These are phyloP conservation scores for Cyclotella distinguenda DNA, from an alignment of 108 stramenopile genomes.

Conservation along the genomic window DNA sequence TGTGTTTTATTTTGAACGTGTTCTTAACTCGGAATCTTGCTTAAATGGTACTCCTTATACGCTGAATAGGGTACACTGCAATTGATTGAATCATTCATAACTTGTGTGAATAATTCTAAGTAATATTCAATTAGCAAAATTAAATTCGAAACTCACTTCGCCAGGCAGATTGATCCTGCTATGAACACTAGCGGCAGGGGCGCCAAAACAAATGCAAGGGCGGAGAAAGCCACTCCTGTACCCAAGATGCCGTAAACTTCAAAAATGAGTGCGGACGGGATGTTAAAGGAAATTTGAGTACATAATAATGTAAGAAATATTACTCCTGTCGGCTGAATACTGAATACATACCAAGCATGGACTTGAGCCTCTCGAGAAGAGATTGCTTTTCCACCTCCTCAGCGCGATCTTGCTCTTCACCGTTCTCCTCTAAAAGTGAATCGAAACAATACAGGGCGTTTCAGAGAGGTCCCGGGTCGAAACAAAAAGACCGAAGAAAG, in stretches of 20 bases:
- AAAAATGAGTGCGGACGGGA: background rate
- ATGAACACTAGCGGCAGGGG: slow-evolving; percentile 5
- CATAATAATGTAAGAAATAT: background rate
- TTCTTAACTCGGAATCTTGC: slow-evolving; percentile 6
- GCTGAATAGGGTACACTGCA: slow-evolving; percentile 9
- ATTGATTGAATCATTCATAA: background rate
- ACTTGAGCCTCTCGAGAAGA: background rate
- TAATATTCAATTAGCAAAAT: too few relatives aligned
- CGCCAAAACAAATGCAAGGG: slow-evolving; percentile 18
- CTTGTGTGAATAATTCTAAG: background rate
- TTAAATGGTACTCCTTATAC: slow-evolving; percentile 5
- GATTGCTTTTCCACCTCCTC: background rate
- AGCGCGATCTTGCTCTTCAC: background rate
- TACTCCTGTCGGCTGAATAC: background rate
- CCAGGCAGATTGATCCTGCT: slow-evolving; percentile 20
- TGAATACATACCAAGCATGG: background rate
- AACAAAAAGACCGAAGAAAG: too few relatives aligned
- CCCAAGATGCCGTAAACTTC: background rate
- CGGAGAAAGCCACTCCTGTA: background rate
- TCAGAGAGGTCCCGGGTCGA: too few relatives aligned
- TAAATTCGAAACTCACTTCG: slow-evolving; percentile 12
- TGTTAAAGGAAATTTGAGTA: too few relatives aligned
- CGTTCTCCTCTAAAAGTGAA: background rate
- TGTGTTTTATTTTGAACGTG: background rate
- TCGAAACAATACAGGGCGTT: too few relatives aligned